Evolutionary conservation across 345 rosid species (phyloP).

Genomic region (Salix koriyanagi): DNA sequence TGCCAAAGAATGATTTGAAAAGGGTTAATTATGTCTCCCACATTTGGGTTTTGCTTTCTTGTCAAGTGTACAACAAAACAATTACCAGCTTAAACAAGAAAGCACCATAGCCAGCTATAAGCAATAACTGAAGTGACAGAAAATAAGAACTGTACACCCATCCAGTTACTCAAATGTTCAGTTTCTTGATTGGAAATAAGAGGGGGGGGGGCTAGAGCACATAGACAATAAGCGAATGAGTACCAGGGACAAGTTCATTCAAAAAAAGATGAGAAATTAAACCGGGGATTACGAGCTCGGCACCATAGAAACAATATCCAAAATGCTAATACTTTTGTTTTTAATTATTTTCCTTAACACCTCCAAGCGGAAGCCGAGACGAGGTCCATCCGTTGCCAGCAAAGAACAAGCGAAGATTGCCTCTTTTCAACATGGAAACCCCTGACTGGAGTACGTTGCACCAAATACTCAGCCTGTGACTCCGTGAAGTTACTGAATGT

Average conservation of each 20-base stretch:
- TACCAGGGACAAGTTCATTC: constrained; percentile 20
- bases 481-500: constrained; percentile 28
- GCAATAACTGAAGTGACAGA: constrained; percentile 20
- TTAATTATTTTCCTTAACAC: constrained; percentile 7
- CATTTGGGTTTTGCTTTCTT: constrained; percentile 13
- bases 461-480: constrained; percentile 27
- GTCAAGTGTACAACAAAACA: constrained; percentile 26
- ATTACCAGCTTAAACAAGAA: constrained; percentile 4
- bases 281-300: constrained; percentile 25
- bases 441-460: constrained; percentile 18
- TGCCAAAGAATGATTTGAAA: neutral
- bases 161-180: constrained; percentile 34
- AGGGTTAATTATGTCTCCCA: neutral
- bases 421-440: constrained; percentile 29
- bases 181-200: constrained; percentile 38
- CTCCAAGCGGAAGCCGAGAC: constrained; percentile 30
- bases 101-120: neutral
- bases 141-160: constrained; percentile 30
- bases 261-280: constrained; percentile 31
- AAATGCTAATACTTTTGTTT: neutral
- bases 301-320: constrained; percentile 22
- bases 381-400: constrained; percentile 29
- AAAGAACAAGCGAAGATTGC: constrained; percentile 24
- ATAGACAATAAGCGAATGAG: constrained; percentile 45
- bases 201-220: constrained; percentile 36